A percentile compares a stretch with the other conserved stretches of the same genome.
phyloP scores from a whole-genome alignment of 2,329 filamentous ascomycete species.

The Aspergillus sp. region DNA sequence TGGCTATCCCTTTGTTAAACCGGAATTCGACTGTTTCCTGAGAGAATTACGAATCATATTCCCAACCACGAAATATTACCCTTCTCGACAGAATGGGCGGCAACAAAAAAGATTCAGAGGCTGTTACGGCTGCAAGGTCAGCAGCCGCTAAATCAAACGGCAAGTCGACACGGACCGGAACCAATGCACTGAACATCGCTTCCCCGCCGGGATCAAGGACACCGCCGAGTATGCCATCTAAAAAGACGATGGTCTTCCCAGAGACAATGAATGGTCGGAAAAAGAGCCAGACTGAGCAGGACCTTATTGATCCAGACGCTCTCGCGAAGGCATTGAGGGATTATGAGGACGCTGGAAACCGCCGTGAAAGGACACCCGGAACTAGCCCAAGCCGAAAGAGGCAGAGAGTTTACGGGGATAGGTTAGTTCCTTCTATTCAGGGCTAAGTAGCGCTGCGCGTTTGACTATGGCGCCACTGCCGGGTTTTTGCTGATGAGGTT shows the following conservation, averaged over 20 bases:
- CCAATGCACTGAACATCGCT: conserved; percentile 26
- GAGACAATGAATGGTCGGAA: conserved; percentile 20
- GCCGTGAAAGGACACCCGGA: conserved; percentile 55
- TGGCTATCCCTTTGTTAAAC: conserved; percentile 5
- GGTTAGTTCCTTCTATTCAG: conserved; percentile 39
- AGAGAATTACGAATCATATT: neutral
- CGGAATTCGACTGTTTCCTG: conserved; percentile 13
- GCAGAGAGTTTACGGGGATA: conserved; percentile 58
- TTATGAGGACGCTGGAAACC: conserved; percentile 53
- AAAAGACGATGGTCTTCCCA: conserved; percentile 40
- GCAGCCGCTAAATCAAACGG: conserved; percentile 12
- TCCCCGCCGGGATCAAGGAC: conserved; percentile 55
- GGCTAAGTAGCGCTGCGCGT: neutral
- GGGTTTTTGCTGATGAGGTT: conserved; percentile 6
- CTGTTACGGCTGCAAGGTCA: conserved; percentile 13
- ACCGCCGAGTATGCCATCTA: conserved; percentile 47
- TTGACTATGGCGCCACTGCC: conserved; percentile 1
- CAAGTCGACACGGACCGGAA: conserved; percentile 14
- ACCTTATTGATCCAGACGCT: conserved; percentile 53
- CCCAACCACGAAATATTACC: neutral
- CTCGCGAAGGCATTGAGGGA: conserved; percentile 56
- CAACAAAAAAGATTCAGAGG: conserved; percentile 12
- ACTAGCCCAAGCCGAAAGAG: conserved; percentile 63
- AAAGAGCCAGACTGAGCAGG: conserved; percentile 32
- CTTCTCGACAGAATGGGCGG: conserved; percentile 15